These are phyloP conservation scores for Echium plantagineum DNA, from an alignment of 257 asterid species.

Conservation along the genomic window DNA sequence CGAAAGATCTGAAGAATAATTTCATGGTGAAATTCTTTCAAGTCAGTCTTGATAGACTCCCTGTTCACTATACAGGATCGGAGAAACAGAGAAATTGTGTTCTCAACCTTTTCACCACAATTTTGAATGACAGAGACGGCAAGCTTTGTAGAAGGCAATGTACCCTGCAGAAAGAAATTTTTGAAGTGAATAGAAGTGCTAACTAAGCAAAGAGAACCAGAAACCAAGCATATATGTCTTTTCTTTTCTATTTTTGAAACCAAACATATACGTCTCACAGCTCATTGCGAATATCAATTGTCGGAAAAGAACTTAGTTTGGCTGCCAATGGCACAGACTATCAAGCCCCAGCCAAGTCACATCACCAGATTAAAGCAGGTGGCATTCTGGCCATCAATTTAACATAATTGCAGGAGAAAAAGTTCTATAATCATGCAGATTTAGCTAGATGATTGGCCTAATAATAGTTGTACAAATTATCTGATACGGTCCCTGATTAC, in stretches of 20 bases:
- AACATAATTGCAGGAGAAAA: no score
- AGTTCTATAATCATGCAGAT: background rate
- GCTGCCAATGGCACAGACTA: background rate
- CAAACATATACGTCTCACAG: no score
- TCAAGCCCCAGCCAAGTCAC: background rate
- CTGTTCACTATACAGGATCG: constrained; percentile 60
- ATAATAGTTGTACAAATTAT: no score
- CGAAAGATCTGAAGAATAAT: constrained; percentile 54
- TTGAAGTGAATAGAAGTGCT: background rate
- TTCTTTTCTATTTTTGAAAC: no score
- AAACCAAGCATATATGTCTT: background rate
- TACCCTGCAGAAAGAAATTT: constrained; percentile 43
- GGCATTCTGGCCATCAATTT: background rate
- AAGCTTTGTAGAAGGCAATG: constrained; percentile 47
- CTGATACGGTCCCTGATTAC: background rate
- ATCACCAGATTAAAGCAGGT: background rate
- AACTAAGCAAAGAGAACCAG: background rate
- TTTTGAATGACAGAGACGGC: constrained; percentile 56
- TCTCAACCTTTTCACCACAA: constrained; percentile 46
- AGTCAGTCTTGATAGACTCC: constrained; percentile 48
- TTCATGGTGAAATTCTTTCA: constrained; percentile 73
- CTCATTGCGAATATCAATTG: background rate
- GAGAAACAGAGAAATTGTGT: constrained; percentile 42
- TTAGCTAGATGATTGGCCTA: no score
- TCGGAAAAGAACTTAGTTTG: background rate